Percentiles rank a stretch among this genome's conserved stretches.
Evolutionary conservation across 1,284 basidiomycete genomes (phyloP).

Genomic region (Chondrostereum purpureum): DNA sequence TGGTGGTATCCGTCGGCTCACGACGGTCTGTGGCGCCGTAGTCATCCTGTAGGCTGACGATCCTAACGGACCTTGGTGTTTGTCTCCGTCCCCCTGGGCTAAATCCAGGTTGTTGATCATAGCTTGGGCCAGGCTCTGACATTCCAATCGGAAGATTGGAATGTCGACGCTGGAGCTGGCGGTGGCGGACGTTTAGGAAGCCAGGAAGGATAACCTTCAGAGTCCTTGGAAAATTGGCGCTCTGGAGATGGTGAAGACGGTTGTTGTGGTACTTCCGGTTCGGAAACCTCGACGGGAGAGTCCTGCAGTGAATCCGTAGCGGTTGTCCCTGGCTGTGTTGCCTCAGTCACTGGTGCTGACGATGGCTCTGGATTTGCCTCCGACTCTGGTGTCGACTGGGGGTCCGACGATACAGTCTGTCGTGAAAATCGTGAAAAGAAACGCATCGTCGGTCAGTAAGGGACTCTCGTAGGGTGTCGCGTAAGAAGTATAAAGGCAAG

Average conservation of each 20-base stretch:
- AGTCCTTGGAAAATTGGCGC: slow-evolving; percentile 36
- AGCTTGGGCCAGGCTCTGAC: slow-evolving; percentile 17
- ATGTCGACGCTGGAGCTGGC: slow-evolving; percentile 64
- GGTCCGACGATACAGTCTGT: slow-evolving; percentile 30
- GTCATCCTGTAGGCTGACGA: slow-evolving; percentile 58
- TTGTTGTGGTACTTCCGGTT: slow-evolving; percentile 17
- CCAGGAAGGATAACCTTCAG: slow-evolving; percentile 76
- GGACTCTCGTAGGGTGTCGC: slow-evolving; percentile 10
- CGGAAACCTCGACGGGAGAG: slow-evolving; percentile 13
- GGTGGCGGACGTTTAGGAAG: slow-evolving; percentile 71
- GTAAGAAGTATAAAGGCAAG: slow-evolving; percentile 5
- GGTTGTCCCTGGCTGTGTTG: background rate
- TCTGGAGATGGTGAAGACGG: slow-evolving; percentile 25
- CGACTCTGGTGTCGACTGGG: slow-evolving; percentile 17
- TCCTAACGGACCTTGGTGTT: slow-evolving; percentile 71
- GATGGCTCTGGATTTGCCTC: slow-evolving; percentile 6
- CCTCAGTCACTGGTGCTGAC: slow-evolving; percentile 15
- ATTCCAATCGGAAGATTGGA: slow-evolving; percentile 49
- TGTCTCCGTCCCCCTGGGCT: slow-evolving; percentile 59
- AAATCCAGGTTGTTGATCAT: slow-evolving; percentile 32
- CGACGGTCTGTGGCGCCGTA: slow-evolving; percentile 31
- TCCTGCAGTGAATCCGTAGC: background rate
- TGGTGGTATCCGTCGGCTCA: slow-evolving; percentile 49
- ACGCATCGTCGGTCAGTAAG: slow-evolving; percentile 18
- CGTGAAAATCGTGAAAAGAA: slow-evolving; percentile 43